Percentiles rank a stretch among this genome's conserved stretches.
Evolutionary conservation across 441 rosid genomes (phyloP).

Genomic region (Arabidopsis hybrid): DNA sequence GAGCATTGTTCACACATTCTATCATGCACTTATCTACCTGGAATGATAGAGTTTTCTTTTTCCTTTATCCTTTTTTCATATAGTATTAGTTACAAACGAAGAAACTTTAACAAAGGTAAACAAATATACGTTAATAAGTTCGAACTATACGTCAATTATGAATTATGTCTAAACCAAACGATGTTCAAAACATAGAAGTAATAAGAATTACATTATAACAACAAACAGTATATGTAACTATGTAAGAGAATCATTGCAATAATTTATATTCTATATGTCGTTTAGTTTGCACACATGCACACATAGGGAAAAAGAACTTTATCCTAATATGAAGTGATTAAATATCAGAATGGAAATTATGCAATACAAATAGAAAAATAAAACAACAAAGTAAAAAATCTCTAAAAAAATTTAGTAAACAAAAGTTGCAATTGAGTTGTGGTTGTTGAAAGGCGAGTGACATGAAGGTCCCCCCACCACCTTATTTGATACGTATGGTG

Average conservation of each 20-base stretch:
- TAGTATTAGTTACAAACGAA: not conserved
- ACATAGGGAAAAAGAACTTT: not conserved
- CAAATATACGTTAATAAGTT: no score
- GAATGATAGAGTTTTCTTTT: not conserved
- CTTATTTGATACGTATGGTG: constrained; percentile 3
- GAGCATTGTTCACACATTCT: not conserved
- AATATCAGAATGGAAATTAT: not conserved
- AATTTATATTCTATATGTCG: no score
- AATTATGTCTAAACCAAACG: no score
- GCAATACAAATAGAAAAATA: not conserved
- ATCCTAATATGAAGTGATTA: not conserved
- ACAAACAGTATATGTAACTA: no score
- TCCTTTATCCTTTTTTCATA: not conserved
- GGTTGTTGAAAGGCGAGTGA: constrained; percentile 32
- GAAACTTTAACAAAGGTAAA: not conserved
- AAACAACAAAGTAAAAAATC: not conserved
- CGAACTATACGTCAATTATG: no score
- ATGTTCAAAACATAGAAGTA: no score
- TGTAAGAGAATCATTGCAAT: no score
- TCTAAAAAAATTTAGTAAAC: not conserved
- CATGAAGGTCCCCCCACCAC: constrained; percentile 38
- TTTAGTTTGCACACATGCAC: not conserved
- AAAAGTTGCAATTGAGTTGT: constrained; percentile 13
- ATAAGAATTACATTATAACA: no score
- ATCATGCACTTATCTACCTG: not conserved